Evolutionary conservation across 2,329 filamentous ascomycete species (phyloP), one percentile per base, ranked within the genome.

Genomic region (Trichocomaceae sp.): DNA sequence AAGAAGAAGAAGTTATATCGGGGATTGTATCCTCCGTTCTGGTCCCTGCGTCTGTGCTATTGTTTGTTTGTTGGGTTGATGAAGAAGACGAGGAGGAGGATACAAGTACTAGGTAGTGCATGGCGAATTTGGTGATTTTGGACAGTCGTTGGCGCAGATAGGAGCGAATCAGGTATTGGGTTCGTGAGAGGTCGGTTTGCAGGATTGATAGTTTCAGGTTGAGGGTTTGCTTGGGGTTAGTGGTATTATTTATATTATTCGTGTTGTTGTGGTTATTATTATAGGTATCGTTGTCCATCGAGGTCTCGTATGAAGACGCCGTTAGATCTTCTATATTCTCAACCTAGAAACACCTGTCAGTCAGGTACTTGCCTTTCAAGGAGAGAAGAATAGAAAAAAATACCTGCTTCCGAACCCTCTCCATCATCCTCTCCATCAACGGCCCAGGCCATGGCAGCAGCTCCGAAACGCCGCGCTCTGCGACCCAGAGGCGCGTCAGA

Each of bases 161-260:
- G 60, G 87, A 87, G 58, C 93, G 81, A 17, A 97, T 82, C 20
- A 99, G 79, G 66, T 90, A 99, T 74, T 96, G 96, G 73, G 88
- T 95, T 46, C 93, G 81, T 70, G 96, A 91, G 53, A 99, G 82
- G 74, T 99, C 93, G 6, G 95, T 97, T 76, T 99, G 93, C 53
- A 96, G 85, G 59, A 99, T 87, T 48, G 96, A 96, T 66, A 97
- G 84, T 58, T 84, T 84, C 70, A 99, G 96, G 69, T 96, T 97
- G 60, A 88, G 86, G 71, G 88, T 90, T 47, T 91, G 87, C 65
- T 95, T 90, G 83, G 91, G 87, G 66, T 88, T 85, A 6, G 35
- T n/a, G 5, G n/a, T 41, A 22, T 42, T 42, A 22, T 42, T 20
- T 12, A 19, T 42, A 22, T 42, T 42, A 22, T 19, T 59, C 26